Evolutionary conservation across 192 early-diverging fungal genomes (phyloP).

Genomic region (Backusella luteola): DNA sequence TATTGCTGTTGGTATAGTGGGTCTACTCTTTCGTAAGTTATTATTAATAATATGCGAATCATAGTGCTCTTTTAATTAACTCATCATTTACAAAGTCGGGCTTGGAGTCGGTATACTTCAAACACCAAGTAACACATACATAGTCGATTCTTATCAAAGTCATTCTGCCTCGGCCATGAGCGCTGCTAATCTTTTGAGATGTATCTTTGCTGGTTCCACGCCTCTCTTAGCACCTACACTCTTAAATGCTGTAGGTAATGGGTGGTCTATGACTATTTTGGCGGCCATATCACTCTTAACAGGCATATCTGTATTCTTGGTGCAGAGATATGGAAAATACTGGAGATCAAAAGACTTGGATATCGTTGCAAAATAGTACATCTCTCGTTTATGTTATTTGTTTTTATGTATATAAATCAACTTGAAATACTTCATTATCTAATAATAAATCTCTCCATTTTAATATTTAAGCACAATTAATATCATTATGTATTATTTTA

Average conservation of each 20-base stretch:
- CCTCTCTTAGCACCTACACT: slow-evolving; percentile 31
- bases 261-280: slow-evolving; percentile 31
- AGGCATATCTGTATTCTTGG: slow-evolving; percentile 17
- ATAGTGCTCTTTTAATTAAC: neutral
- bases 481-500: neutral
- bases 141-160: slow-evolving; percentile 28
- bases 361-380: neutral
- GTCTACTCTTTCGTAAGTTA: slow-evolving; percentile 33
- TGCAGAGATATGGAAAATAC: slow-evolving; percentile 16
- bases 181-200: slow-evolving; percentile 30
- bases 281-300: slow-evolving; percentile 7
- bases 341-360: slow-evolving; percentile 5
- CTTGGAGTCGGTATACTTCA: slow-evolving; percentile 35
- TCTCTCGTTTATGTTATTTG: neutral
- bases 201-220: slow-evolving; percentile 29
- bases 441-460: neutral
- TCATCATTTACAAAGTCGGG: slow-evolving; percentile 15
- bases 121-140: slow-evolving; percentile 38
- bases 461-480: neutral
- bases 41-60: neutral
- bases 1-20: slow-evolving; percentile 18
- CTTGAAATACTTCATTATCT: neutral
- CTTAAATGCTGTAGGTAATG: slow-evolving; percentile 22
- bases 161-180: slow-evolving; percentile 29
- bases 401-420: neutral